Conservation (phyloP, 768 basidiomycete genomes). For the Epithele typhae region DNA sequence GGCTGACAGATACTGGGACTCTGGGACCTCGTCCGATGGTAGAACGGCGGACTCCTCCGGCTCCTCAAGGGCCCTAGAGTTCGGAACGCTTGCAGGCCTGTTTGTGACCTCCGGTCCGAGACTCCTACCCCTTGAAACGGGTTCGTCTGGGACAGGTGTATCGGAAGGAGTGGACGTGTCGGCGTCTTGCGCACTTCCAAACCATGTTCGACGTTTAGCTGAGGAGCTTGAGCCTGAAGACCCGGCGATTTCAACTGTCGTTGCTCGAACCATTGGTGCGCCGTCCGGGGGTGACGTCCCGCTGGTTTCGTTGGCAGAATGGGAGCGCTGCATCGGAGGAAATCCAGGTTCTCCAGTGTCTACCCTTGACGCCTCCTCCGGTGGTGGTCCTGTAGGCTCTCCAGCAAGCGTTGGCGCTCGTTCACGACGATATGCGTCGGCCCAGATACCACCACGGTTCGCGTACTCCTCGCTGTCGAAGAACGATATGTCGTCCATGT, state of each 20-base stretch:
- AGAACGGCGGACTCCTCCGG: constrained; percentile 1
- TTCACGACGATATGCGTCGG: constrained; percentile 59
- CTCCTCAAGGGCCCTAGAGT: neutral
- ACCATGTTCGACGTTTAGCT: constrained; percentile 51
- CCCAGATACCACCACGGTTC: constrained; percentile 87
- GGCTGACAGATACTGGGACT: neutral
- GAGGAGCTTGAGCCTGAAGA: constrained; percentile 21
- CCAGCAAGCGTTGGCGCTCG: constrained; percentile 11
- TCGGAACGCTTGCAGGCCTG: constrained; percentile 15
- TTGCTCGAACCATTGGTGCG: constrained; percentile 20
- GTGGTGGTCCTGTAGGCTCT: constrained; percentile 17
- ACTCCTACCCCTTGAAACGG: constrained; percentile 12
- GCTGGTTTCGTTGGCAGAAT: constrained; percentile 27
- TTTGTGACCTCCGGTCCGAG: constrained; percentile 5
- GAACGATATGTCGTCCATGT: constrained; percentile 98
- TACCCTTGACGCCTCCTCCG: constrained; percentile 12
- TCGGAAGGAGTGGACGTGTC: neutral
- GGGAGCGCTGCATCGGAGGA: constrained; percentile 23
- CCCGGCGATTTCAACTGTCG: constrained; percentile 17
- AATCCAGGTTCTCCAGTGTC: neutral
- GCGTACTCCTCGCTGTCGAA: constrained; percentile 68
- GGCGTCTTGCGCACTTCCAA: constrained; percentile 39
- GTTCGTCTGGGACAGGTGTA: constrained; percentile 3
- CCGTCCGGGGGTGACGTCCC: constrained; percentile 20
- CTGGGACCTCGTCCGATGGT: no score